These are phyloP conservation scores for Pichia cabralensis DNA, from an alignment of 805 yeast species.

Conservation along the genomic window DNA sequence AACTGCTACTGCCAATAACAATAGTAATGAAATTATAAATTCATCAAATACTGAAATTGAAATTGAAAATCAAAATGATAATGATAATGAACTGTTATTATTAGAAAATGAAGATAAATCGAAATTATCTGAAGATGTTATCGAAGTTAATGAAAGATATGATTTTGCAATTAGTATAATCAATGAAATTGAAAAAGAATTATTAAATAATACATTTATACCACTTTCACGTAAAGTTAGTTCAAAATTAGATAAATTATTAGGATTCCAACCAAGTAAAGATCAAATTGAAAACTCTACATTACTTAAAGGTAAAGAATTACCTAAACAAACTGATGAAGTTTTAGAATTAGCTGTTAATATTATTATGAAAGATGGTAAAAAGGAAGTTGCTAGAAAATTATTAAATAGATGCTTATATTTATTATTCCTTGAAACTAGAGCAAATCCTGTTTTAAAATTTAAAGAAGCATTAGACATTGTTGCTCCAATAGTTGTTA, in stretches of 20 bases:
- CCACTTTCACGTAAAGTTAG: conserved; percentile 12
- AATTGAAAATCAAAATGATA: neutral
- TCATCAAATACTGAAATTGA: neutral
- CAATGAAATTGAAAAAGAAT: conserved; percentile 21
- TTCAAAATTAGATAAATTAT: conserved; percentile 13
- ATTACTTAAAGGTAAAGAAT: conserved; percentile 35
- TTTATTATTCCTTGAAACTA: conserved; percentile 57
- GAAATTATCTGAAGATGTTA: conserved; percentile 14
- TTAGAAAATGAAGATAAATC: conserved; percentile 18
- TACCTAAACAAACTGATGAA: conserved; percentile 62
- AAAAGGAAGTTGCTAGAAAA: conserved; percentile 70
- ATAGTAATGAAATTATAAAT: neutral
- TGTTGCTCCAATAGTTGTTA: conserved; percentile 75
- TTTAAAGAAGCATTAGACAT: conserved; percentile 67
- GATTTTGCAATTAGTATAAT: conserved; percentile 22
- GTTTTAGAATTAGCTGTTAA: conserved; percentile 69
- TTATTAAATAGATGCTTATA: conserved; percentile 70
- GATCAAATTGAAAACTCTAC: conserved; percentile 55
- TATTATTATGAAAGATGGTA: conserved; percentile 87
- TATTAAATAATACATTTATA: conserved; percentile 18
- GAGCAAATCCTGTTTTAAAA: conserved; percentile 72
- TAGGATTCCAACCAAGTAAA: conserved; percentile 47
- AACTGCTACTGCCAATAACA: too few relatives aligned
- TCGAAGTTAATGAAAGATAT: conserved; percentile 19
- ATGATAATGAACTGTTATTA: conserved; percentile 7